Conservation (phyloP, 2,329 filamentous ascomycete genomes). For the Hawksworthiomyces lignivorus region DNA sequence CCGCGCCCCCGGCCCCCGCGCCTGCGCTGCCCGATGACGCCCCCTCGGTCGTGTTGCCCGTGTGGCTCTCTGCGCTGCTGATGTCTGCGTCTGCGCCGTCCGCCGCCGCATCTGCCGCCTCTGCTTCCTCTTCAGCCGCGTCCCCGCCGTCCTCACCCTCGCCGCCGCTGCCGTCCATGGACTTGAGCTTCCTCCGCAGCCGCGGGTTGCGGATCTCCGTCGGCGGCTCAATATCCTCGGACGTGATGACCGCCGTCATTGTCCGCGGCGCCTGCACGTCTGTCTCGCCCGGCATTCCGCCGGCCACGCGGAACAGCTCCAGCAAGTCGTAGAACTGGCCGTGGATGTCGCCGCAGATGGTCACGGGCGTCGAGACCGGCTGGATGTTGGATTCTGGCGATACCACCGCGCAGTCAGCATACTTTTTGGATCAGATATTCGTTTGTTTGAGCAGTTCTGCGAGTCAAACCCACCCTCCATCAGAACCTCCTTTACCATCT, state of each 20-base stretch:
- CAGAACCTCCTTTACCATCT: constrained; percentile 96
- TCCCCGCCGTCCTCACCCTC: constrained; percentile 40
- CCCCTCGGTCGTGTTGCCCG: background rate
- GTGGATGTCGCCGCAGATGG: constrained; percentile 96
- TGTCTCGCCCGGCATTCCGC: constrained; percentile 87
- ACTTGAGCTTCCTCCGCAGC: constrained; percentile 73
- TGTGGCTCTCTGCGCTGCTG: constrained; percentile 12
- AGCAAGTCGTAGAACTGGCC: constrained; percentile 98
- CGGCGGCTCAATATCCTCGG: constrained; percentile 88
- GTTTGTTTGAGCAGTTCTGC: too few species aligned
- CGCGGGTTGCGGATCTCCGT: constrained; percentile 83
- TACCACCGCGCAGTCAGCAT: too few species aligned
- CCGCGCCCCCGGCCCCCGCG: too few species aligned
- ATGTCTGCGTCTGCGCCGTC: constrained; percentile 38
- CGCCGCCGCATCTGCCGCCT: constrained; percentile 30
- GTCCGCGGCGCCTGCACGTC: constrained; percentile 62
- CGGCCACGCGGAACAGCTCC: constrained; percentile 92
- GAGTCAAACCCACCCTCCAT: constrained; percentile 83
- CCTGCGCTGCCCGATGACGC: constrained; percentile 25
- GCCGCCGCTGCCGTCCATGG: constrained; percentile 32
- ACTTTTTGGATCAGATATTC: too few species aligned
- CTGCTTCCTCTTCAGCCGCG: constrained; percentile 22
- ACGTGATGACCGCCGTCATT: constrained; percentile 67
- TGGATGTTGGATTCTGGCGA: constrained; percentile 97
- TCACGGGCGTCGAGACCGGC: constrained; percentile 93